Evolutionary conservation across 2,329 filamentous ascomycete genomes (phyloP), one percentile per base, ranked within the genome.

Genomic region (Phialemonium atrogriseum): DNA sequence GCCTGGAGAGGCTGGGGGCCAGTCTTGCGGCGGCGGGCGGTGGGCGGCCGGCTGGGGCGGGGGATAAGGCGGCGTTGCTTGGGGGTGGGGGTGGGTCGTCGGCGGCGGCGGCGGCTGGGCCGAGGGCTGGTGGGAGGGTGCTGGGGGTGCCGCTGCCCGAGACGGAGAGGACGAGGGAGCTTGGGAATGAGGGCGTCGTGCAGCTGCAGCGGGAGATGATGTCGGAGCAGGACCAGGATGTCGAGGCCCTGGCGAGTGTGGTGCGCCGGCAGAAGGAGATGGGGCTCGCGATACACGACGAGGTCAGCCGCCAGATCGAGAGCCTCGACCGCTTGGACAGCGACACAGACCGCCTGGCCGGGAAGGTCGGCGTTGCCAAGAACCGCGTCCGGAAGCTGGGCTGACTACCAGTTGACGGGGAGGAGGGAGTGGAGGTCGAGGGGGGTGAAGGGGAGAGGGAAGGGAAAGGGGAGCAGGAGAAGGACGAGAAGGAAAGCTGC

Each of bases 211-310:
- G 75, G 45, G 70, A 83, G 48, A 73, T 84, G 53, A 84, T 89
- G 66, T 50, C 67, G 32, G 76, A 83, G 42, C 84, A 93, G 49
- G 84, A 91, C 43, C 54, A 78, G 45, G 79, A 84, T 44, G 70
- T 91, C 3, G 70, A 81, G 12, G 66, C 75, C 44, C 59, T 91
- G 34, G 68, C 73, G 2, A 75, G 73, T 41, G 78, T 85, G 28
- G 78, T 89, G 27, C 63, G 77, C 28, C 63, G 80, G 36, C 80
- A 89, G 61, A 79, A 73, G 49, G 79, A 87, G 56, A 84, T 89
- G 72, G 84, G 84, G 1, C 62, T 84, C 27, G 70, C 77, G 35
- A 88, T 91, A 48, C 72, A 84, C 41, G 71, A 78, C 30, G 84
- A 89, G 60, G 67, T 88, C 34, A 70, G 77, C 32, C 57, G 73